Evolutionary conservation across 2,329 filamentous ascomycete species (phyloP).

Genomic region (Diplodia scrobiculata): DNA sequence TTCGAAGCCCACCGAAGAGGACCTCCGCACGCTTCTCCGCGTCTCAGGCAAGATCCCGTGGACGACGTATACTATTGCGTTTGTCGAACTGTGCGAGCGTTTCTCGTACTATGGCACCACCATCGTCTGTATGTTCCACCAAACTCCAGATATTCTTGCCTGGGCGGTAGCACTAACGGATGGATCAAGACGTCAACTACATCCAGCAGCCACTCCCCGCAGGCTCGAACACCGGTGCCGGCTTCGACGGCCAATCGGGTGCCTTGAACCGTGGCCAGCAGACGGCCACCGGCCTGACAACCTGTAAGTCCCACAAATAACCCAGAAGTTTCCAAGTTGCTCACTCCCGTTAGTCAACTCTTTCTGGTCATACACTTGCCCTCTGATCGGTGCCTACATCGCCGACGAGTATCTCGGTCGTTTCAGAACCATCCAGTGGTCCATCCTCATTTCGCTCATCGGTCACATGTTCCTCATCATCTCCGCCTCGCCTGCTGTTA

Average conservation of each 20-base stretch:
- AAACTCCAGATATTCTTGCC: background rate
- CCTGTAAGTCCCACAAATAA: constrained; percentile 33
- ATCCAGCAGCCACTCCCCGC: constrained; percentile 43
- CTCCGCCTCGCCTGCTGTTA: constrained; percentile 55
- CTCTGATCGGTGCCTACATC: constrained; percentile 58
- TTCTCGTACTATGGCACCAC: constrained; percentile 76
- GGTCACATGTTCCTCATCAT: constrained; percentile 59
- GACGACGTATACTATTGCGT: constrained; percentile 68
- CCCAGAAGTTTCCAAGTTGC: background rate
- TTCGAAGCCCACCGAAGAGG: constrained; percentile 61
- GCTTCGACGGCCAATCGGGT: constrained; percentile 40
- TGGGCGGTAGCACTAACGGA: constrained; percentile 2
- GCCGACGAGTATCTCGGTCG: constrained; percentile 62
- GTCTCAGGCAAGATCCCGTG: constrained; percentile 67
- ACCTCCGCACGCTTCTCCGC: constrained; percentile 62
- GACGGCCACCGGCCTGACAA: constrained; percentile 42
- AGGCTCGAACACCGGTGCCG: constrained; percentile 40
- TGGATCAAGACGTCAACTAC: constrained; percentile 45
- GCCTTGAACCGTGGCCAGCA: constrained; percentile 44
- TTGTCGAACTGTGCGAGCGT: constrained; percentile 74
- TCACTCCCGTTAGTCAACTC: constrained; percentile 40
- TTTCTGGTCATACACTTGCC: constrained; percentile 48
- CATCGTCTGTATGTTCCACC: constrained; percentile 59
- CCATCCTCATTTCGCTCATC: constrained; percentile 52
- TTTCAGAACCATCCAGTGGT: constrained; percentile 62